These are phyloP conservation scores for Silene uniflora DNA, from an alignment of 148 eudicot species.

Conservation along the genomic window DNA sequence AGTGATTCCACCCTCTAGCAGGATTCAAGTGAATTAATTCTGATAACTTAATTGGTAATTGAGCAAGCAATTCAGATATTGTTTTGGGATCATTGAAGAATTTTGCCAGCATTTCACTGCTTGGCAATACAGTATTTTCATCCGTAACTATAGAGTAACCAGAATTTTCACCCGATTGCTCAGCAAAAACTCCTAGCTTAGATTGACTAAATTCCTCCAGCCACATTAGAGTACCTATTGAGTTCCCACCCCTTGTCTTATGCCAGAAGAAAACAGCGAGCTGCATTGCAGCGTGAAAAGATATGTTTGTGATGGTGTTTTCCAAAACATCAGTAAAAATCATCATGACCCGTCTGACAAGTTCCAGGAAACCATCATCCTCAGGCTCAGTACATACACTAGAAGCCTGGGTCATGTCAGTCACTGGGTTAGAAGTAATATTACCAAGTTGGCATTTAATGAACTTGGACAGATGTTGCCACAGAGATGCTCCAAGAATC, in stretches of 20 bases:
- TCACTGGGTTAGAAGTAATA: constrained; percentile 21
- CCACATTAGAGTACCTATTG: constrained; percentile 34
- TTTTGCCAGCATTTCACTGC: constrained; percentile 44
- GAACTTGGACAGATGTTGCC: constrained; percentile 55
- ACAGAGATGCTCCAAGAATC: constrained; percentile 46
- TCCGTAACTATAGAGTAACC: constrained; percentile 26
- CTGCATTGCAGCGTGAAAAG: constrained; percentile 50
- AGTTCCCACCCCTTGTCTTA: constrained; percentile 43
- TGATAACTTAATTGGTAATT: constrained; percentile 41
- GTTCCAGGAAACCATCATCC: constrained; percentile 24
- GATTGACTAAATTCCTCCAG: constrained; percentile 37
- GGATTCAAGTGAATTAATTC: constrained; percentile 43
- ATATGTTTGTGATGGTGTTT: constrained; percentile 37
- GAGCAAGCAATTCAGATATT: constrained; percentile 41
- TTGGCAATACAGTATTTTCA: constrained; percentile 26
- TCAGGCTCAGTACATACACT: constrained; percentile 23
- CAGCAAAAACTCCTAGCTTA: constrained; percentile 22
- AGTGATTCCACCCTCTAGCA: constrained; percentile 58
- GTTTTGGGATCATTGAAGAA: constrained; percentile 42
- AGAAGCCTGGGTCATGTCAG: constrained; percentile 27
- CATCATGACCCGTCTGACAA: constrained; percentile 30
- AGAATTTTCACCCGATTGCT: constrained; percentile 25
- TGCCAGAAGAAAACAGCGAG: constrained; percentile 55
- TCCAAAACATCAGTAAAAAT: constrained; percentile 43
- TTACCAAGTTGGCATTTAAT: constrained; percentile 39